These are phyloP conservation scores for Mortierella sp. DNA, from an alignment of 371 early-diverging fungal species.

Conservation along the genomic window DNA sequence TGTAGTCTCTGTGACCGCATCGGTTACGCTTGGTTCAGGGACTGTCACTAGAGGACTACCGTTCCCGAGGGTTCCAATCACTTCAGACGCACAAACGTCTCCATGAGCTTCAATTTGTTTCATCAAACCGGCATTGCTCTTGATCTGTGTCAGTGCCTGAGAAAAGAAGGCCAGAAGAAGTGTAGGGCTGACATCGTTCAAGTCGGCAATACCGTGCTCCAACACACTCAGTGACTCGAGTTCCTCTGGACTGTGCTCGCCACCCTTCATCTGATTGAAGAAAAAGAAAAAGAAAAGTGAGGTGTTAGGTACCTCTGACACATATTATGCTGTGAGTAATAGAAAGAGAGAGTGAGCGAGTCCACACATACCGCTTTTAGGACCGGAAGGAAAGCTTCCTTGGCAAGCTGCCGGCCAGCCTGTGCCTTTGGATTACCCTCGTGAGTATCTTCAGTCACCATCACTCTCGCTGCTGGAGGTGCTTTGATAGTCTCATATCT, in stretches of 20 bases:
- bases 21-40: constrained; percentile 9
- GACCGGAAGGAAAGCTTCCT: constrained; percentile 34
- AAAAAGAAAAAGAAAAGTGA: neutral
- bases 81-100: constrained; percentile 23
- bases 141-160: constrained; percentile 48
- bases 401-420: constrained; percentile 39
- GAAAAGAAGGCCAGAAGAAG: constrained; percentile 49
- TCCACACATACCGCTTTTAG: constrained; percentile 38
- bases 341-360: constrained; percentile 17
- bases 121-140: constrained; percentile 25
- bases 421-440: constrained; percentile 37
- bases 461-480: constrained; percentile 28
- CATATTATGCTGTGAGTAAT: no score
- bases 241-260: constrained; percentile 53
- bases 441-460: constrained; percentile 27
- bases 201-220: constrained; percentile 53
- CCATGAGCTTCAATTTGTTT: constrained; percentile 39
- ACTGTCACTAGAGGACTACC: constrained; percentile 13
- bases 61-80: constrained; percentile 23
- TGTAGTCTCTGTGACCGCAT: constrained; percentile 22
- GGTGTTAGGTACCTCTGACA: no score
- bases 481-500: constrained; percentile 50
- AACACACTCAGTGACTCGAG: constrained; percentile 53
- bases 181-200: constrained; percentile 54
- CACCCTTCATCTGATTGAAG: constrained; percentile 33